Base-by-base conservation (phyloP, 2,329 filamentous ascomycete genomes). In the Cladosporium halotolerans region DNA sequence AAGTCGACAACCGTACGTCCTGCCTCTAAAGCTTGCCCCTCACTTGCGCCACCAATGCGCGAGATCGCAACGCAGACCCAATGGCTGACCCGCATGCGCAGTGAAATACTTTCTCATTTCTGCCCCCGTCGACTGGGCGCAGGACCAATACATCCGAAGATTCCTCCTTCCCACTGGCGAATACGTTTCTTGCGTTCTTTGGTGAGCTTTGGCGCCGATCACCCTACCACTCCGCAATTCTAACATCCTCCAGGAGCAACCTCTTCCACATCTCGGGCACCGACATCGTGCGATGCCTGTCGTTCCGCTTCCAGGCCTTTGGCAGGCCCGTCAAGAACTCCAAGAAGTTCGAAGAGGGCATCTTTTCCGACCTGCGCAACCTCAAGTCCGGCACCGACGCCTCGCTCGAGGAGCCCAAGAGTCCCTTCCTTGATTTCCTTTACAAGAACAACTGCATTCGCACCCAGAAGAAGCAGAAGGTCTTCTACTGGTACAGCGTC, bases 381-480 rank as follows among this genome's bases (percentile, higher is more conserved):
- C 81, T 99, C 63, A 99, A 99, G 76, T 95, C 93, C 19, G 93
- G 93, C 60, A 97, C 92, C 64, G 93, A 99, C 77, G 93, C 93
- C 45, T 96, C 93, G 40, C 83, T 99, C 56, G 93, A 99, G 75
- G 93, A 99, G 77, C 93, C 93, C 53, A 99, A 99, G 80, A 97
- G 92, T 75, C 86, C 88, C 1, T 99, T 99, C 75, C 82, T 99
- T 57, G 93, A 99, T 73, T 99, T 97, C 72, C 80, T 99, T 42
- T 99, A 99, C 83, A 99, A 99, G 81, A 99, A 99, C 82, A 99
- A 99, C 79, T 99, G 93, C 80, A 99, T 99, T 64, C 86, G 93
- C 63, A 99, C 93, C 36, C 93, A 99, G 74, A 99, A 99, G 84
- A 99, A 99, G 81, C 93, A 99, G 70, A 99, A 99, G 79, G 93